Conservation (phyloP, 306 rosid genomes). For the Macrotyloma uniflorum region DNA sequence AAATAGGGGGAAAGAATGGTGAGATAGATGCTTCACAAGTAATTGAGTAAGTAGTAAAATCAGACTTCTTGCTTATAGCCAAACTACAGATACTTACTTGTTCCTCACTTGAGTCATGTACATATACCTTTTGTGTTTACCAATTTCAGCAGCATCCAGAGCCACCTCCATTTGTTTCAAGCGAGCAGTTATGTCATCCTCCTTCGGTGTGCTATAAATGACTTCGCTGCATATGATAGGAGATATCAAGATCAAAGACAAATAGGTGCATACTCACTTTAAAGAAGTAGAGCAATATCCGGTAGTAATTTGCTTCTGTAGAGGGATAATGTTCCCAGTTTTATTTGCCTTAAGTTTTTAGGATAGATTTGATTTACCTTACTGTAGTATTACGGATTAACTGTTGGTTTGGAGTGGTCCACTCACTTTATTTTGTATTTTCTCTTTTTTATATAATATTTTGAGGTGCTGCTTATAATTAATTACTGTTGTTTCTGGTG, state of each 20-base stretch:
- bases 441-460: no score
- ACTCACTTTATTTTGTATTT: no score
- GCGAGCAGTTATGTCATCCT: constrained; percentile 69
- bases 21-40: constrained; percentile 17
- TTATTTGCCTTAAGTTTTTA: no score
- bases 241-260: constrained; percentile 34
- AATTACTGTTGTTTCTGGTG: no score
- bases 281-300: constrained; percentile 24
- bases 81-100: constrained; percentile 52
- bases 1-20: neutral
- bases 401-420: no score
- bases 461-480: no score
- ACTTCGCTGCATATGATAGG: constrained; percentile 71
- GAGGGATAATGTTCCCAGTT: no score
- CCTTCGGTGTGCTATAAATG: constrained; percentile 63
- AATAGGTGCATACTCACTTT: neutral
- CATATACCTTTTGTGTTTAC: constrained; percentile 80
- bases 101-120: constrained; percentile 75
- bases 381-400: no score
- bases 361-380: no score
- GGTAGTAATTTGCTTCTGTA: no score
- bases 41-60: neutral
- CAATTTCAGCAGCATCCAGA: constrained; percentile 72
- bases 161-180: constrained; percentile 88
- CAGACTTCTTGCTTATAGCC: neutral